These are phyloP conservation scores for Pestalotiopsis sp. DNA, from an alignment of 2,329 filamentous ascomycete species.

Conservation along the genomic window DNA sequence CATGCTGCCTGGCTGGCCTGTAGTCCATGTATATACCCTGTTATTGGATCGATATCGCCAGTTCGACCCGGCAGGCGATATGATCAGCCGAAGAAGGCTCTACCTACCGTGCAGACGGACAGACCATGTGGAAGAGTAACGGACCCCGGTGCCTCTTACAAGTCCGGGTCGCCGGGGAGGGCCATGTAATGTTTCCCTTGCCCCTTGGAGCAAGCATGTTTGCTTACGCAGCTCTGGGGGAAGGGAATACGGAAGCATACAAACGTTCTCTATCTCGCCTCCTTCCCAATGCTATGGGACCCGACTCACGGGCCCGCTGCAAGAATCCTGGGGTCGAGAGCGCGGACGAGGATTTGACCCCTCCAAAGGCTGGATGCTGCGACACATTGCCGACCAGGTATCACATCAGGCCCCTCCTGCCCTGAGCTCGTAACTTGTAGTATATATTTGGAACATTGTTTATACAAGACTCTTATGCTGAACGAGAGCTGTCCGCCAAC, in stretches of 20 bases:
- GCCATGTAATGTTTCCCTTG: not conserved
- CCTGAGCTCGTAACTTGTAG: not conserved
- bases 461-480: not conserved
- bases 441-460: not conserved
- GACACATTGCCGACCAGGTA: not conserved
- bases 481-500: not conserved
- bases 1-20: too few species aligned
- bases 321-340: not conserved
- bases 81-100: conserved; percentile 1
- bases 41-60: conserved; percentile 3
- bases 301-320: not conserved
- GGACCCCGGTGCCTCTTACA: too few species aligned
- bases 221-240: not conserved
- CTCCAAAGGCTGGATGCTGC: not conserved
- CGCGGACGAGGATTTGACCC: not conserved
- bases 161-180: too few species aligned
- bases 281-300: too few species aligned
- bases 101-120: too few species aligned
- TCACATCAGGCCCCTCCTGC: not conserved
- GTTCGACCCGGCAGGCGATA: not conserved
- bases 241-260: not conserved
- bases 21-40: not conserved
- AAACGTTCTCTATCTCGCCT: not conserved
- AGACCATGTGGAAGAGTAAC: not conserved
- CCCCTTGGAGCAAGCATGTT: not conserved